Percentiles rank a stretch among this genome's conserved stretches.
These are phyloP conservation scores for Aspergillus sp. DNA, from an alignment of 2,329 filamentous ascomycete species.

Conservation along the genomic window DNA sequence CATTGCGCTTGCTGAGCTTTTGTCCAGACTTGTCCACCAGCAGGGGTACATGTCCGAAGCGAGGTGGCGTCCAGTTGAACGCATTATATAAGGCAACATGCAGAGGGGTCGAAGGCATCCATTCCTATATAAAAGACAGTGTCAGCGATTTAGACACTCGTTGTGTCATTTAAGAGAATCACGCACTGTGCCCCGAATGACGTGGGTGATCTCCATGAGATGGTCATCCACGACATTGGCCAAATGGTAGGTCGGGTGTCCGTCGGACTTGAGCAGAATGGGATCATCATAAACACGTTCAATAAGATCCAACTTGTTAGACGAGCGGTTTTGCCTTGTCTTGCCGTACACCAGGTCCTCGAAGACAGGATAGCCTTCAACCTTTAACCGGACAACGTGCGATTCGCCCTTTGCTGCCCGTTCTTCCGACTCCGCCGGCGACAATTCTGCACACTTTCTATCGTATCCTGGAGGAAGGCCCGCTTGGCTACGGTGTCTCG, in stretches of 20 bases:
- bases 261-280: constrained; percentile 87
- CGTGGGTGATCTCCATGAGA: constrained; percentile 92
- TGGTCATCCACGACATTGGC: constrained; percentile 97
- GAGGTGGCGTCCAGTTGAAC: constrained; percentile 70
- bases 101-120: constrained; percentile 90
- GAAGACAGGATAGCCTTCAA: constrained; percentile 65
- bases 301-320: constrained; percentile 44
- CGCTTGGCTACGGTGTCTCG: constrained; percentile 59
- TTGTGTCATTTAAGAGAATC: background rate
- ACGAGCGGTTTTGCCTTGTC: constrained; percentile 52
- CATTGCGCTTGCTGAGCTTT: constrained; percentile 86
- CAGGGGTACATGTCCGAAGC: constrained; percentile 79
- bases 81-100: constrained; percentile 73
- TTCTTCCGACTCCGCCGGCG: constrained; percentile 66
- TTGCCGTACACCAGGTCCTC: constrained; percentile 78
- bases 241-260: constrained; percentile 92
- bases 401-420: constrained; percentile 67
- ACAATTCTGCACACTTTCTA: constrained; percentile 70
- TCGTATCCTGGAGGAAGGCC: constrained; percentile 65
- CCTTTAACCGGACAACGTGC: constrained; percentile 75
- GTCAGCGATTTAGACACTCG: too few species aligned
- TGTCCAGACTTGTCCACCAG: constrained; percentile 67
- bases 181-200: constrained; percentile 78
- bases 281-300: constrained; percentile 71
- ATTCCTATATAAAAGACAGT: constrained; percentile 62